These are phyloP conservation scores for Plasmodium fragile DNA, from an alignment of 169 alveolate species.

Conservation along the genomic window DNA sequence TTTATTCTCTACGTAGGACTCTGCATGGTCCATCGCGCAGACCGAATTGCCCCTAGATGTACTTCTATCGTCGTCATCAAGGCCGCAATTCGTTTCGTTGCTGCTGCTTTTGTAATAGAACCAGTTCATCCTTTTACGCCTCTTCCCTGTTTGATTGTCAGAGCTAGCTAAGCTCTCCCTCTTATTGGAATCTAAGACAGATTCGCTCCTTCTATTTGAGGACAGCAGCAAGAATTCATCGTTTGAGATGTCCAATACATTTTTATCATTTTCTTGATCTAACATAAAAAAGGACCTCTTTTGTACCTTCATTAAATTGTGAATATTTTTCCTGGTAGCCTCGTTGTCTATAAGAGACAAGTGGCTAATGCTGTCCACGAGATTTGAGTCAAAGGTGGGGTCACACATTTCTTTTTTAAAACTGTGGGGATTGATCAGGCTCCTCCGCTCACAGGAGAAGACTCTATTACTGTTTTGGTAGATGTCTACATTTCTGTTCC, in stretches of 20 bases:
- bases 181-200: not conserved
- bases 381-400: not conserved
- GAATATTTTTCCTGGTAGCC: not conserved
- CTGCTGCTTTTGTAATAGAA: slow-evolving; percentile 43
- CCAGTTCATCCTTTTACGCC: slow-evolving; percentile 29
- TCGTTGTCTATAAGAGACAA: not conserved
- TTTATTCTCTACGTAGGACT: not conserved
- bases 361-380: not conserved
- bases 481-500: not conserved
- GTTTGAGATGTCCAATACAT: not conserved
- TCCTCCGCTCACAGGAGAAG: not conserved
- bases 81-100: slow-evolving; percentile 22
- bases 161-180: not conserved
- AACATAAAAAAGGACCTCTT: not conserved
- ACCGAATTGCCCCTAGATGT: not conserved
- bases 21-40: not conserved
- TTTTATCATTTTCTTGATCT: slow-evolving; percentile 7
- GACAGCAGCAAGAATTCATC: not conserved
- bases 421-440: not conserved
- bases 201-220: not conserved
- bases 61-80: slow-evolving; percentile 4
- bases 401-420: not conserved
- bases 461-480: not conserved
- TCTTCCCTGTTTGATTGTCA: not conserved
- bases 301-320: slow-evolving; percentile 18